Percentiles rank a stretch among this genome's conserved stretches.
Conservation (phyloP, 768 basidiomycete genomes). For the Suillus hirtellus region DNA sequence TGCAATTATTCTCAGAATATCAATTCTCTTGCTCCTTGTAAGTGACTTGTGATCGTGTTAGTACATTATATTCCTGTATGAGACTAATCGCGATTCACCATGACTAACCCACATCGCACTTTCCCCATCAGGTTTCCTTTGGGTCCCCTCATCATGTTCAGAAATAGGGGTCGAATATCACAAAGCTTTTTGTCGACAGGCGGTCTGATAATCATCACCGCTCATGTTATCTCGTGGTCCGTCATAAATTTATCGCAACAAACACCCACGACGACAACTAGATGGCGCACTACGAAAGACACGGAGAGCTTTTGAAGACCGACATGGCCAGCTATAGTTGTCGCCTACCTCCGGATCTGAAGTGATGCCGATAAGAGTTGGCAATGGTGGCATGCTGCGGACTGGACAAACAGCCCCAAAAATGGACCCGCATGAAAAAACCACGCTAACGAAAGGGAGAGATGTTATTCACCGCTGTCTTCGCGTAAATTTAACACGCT, state of each 20-base stretch:
- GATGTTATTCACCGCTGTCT: constrained; percentile 2
- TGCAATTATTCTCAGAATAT: not conserved
- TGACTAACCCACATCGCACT: not conserved
- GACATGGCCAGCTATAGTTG: not conserved
- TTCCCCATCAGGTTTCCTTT: not conserved
- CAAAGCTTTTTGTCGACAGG: constrained; percentile 8
- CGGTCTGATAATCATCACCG: not conserved
- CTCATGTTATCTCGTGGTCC: not conserved
- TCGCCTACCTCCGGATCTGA: constrained; percentile 20
- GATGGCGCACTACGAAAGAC: constrained; percentile 19
- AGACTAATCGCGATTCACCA: not conserved
- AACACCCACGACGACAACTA: constrained; percentile 14
- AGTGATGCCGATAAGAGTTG: not conserved
- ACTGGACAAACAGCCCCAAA: constrained; percentile 17
- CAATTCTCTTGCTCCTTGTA: not conserved
- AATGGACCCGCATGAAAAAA: constrained; percentile 11
- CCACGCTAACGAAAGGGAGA: constrained; percentile 12
- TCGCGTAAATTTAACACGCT: constrained; percentile 10
- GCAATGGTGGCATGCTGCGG: not conserved
- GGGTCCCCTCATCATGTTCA: constrained; percentile 2
- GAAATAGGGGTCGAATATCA: constrained; percentile 14
- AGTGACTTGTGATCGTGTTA: not conserved
- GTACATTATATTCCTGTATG: not conserved
- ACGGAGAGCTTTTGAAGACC: constrained; percentile 18
- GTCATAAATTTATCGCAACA: not conserved